Percentiles rank a stretch among this genome's conserved stretches.
Evolutionary conservation across 805 yeast genomes (phyloP).

Genomic region (Metahyphopichia silvanorum): DNA sequence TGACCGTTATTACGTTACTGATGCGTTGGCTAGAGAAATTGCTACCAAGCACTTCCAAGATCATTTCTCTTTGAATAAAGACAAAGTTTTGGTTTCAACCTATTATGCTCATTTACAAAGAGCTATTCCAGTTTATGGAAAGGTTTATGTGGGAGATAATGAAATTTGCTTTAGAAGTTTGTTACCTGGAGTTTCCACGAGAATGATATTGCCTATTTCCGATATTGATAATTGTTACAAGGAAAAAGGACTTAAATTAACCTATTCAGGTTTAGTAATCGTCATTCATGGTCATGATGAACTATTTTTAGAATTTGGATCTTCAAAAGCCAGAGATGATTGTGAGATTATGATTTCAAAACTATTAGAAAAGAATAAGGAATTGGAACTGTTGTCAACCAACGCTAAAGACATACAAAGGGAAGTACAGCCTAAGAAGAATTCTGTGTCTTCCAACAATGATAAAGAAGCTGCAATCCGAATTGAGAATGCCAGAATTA

Average conservation of each 20-base stretch:
- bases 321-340: constrained; percentile 65
- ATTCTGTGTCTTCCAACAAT: constrained; percentile 1
- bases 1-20: constrained; percentile 50
- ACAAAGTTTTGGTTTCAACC: constrained; percentile 56
- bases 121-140: constrained; percentile 79
- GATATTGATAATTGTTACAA: constrained; percentile 70
- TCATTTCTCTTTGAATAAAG: constrained; percentile 60
- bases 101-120: constrained; percentile 69
- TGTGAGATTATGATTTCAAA: constrained; percentile 54
- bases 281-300: constrained; percentile 75
- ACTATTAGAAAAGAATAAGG: constrained; percentile 43
- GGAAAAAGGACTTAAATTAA: constrained; percentile 66
- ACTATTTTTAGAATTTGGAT: constrained; percentile 72
- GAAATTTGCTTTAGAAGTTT: constrained; percentile 79
- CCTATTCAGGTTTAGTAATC: constrained; percentile 67
- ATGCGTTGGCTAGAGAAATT: constrained; percentile 37
- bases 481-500: constrained; percentile 57
- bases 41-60: constrained; percentile 58
- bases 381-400: constrained; percentile 17
- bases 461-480: constrained; percentile 15
- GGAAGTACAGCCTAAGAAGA: constrained; percentile 15
- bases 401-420: constrained; percentile 4
- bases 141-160: constrained; percentile 65
- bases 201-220: constrained; percentile 74
- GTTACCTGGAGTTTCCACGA: constrained; percentile 71